Percentiles rank a stretch among this genome's conserved stretches.
Conservation (phyloP, 371 early-diverging fungal genomes). For the Umbelopsis sp. region DNA sequence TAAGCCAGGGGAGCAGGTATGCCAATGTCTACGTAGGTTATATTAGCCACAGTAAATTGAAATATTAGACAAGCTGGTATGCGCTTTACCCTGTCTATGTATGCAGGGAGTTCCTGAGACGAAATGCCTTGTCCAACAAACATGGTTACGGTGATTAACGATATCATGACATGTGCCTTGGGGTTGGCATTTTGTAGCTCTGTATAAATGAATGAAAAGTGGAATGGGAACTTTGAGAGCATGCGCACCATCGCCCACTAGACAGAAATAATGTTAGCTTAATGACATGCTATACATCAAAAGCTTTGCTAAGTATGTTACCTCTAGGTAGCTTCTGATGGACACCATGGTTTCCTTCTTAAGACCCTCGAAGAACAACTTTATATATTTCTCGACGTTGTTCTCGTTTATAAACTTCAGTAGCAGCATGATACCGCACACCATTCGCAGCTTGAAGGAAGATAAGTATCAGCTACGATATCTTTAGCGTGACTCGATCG, state of each 20-base stretch:
- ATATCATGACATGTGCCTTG: conserved; percentile 49
- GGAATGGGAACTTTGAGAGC: conserved; percentile 33
- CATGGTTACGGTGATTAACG: conserved; percentile 48
- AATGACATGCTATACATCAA: too few relatives aligned
- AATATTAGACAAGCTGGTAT: neutral
- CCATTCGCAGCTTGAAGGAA: conserved; percentile 44
- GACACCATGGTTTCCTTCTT: conserved; percentile 50
- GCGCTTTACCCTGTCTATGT: conserved; percentile 29
- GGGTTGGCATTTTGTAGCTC: conserved; percentile 35
- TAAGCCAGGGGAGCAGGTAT: conserved; percentile 43
- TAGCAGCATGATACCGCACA: conserved; percentile 56
- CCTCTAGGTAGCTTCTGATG: conserved; percentile 56
- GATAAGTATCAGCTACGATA: neutral
- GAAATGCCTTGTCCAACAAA: conserved; percentile 37
- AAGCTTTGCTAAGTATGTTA: conserved; percentile 19
- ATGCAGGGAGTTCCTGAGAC: conserved; percentile 21
- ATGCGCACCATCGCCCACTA: conserved; percentile 43
- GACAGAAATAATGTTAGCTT: neutral
- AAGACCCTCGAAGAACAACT: conserved; percentile 35
- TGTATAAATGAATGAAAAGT: conserved; percentile 29
- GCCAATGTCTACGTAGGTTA: conserved; percentile 33
- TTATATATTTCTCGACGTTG: conserved; percentile 33
- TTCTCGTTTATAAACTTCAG: conserved; percentile 41
- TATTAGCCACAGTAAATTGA: neutral
- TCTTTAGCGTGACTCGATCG: neutral